These are phyloP conservation scores for Solanum pennellii DNA, from an alignment of 257 asterid genomes.

Conservation along the genomic window DNA sequence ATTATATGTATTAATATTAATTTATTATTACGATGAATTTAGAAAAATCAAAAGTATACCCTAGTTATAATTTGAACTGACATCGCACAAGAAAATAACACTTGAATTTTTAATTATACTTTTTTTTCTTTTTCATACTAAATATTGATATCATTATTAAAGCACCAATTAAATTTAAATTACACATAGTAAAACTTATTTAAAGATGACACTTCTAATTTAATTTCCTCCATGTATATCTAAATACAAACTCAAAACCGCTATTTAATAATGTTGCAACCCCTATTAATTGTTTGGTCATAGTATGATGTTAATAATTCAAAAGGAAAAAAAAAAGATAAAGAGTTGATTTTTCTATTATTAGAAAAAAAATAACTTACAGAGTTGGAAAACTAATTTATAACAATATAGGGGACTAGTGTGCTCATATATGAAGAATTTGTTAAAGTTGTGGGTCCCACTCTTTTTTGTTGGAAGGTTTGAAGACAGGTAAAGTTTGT, in stretches of 20 bases:
- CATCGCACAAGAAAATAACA: not conserved
- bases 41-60: not conserved
- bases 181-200: rapidly evolving
- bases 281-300: not conserved
- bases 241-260: too few relatives aligned
- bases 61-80: not conserved
- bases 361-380: not conserved
- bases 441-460: slow-evolving; percentile 22
- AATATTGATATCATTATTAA: rapidly evolving
- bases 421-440: not conserved
- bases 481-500: slow-evolving; percentile 25
- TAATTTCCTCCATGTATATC: too few relatives aligned
- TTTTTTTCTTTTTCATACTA: rapidly evolving
- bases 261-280: too few relatives aligned
- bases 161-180: too few relatives aligned
- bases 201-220: too few relatives aligned
- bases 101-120: not conserved
- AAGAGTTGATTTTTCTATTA: not conserved
- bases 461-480: slow-evolving; percentile 32
- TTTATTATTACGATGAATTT: not conserved
- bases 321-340: not conserved
- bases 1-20: too few relatives aligned
- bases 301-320: not conserved
- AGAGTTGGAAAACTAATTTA: not conserved
- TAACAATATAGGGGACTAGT: not conserved